Conservation (phyloP, 192 early-diverging fungal genomes). For the Coemansia sp. region DNA sequence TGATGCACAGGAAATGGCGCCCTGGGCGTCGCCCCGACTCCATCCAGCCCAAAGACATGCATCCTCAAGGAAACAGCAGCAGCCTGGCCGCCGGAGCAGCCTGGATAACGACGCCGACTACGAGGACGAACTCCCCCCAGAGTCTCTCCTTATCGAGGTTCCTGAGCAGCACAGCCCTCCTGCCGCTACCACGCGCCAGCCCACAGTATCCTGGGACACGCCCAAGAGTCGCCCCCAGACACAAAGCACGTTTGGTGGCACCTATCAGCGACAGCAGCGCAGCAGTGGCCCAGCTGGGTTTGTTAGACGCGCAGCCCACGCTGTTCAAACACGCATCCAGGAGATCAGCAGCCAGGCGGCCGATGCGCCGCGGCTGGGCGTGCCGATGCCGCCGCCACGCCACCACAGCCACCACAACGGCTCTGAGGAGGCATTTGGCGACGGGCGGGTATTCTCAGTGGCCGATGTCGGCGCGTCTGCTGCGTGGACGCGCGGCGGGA, state of each 20-base stretch:
- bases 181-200: neutral
- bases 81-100: neutral
- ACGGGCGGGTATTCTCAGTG: conserved; percentile 29
- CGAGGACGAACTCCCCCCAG: conserved; percentile 33
- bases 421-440: conserved; percentile 16
- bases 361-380: conserved; percentile 25
- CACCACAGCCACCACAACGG: conserved; percentile 2
- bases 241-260: neutral
- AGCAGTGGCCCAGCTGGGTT: conserved; percentile 20
- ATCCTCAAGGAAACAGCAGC: neutral
- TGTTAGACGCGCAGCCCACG: conserved; percentile 46
- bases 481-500: conserved; percentile 9
- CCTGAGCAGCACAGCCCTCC: conserved; percentile 2
- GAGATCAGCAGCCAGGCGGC: conserved; percentile 44
- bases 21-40: neutral
- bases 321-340: conserved; percentile 43
- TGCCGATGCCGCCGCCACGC: conserved; percentile 47
- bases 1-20: neutral
- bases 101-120: conserved; percentile 17
- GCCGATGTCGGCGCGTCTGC: conserved; percentile 12
- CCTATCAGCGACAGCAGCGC: neutral
- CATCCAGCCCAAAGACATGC: neutral
- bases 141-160: conserved; percentile 42
- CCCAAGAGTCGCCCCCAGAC: neutral
- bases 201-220: conserved; percentile 3